phyloP scores from a whole-genome alignment of 148 eudicot species.

The Linanthus parryae region DNA sequence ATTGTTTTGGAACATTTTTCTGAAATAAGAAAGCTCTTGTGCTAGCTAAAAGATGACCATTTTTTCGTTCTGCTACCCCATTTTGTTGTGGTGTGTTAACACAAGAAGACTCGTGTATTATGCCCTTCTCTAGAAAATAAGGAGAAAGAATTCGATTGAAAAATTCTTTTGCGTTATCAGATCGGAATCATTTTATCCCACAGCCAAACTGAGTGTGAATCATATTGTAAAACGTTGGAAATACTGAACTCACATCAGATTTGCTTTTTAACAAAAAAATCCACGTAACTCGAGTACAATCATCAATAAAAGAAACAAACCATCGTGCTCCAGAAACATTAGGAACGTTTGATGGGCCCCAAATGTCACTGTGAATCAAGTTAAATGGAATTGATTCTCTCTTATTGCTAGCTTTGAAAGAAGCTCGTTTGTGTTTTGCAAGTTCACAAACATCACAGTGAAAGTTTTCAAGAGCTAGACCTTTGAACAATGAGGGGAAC shows the following conservation, averaged over 20 bases:
- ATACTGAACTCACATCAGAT: neutral
- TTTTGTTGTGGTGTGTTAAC: no score
- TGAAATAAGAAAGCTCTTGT: no score
- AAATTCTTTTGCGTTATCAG: conserved; percentile 1
- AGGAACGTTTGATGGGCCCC: neutral
- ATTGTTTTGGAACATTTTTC: no score
- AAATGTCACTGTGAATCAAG: neutral
- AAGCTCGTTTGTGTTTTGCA: neutral
- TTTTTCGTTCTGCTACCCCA: no score
- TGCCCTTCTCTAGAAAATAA: neutral
- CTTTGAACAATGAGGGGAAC: neutral
- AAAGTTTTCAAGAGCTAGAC: neutral
- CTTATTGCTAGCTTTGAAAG: neutral
- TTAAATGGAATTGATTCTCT: neutral
- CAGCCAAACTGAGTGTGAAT: neutral
- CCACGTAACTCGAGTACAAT: conserved; percentile 1
- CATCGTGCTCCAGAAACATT: conserved; percentile 1
- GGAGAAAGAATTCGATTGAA: neutral
- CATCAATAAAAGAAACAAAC: conserved; percentile 4
- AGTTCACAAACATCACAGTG: conserved; percentile 1
- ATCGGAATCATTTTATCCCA: neutral
- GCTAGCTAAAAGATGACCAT: no score
- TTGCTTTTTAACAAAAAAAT: neutral
- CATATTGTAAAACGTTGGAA: neutral
- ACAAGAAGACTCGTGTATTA: no score